A percentile compares a stretch with the other conserved stretches of the same genome.
These are phyloP conservation scores for Zygoascus flipseniorum DNA, from an alignment of 805 yeast species.

Conservation along the genomic window DNA sequence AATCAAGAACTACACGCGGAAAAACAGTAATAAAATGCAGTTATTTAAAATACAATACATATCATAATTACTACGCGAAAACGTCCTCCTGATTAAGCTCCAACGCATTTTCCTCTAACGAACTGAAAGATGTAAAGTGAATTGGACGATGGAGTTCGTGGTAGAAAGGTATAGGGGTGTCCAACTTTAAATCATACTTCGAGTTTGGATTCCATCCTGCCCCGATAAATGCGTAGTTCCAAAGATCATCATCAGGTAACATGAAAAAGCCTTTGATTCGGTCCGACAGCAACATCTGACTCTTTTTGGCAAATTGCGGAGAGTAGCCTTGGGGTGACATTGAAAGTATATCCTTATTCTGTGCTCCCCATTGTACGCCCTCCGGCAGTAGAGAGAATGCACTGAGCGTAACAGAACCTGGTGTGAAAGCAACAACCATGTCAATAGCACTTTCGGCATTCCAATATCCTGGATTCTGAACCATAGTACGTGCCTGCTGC, in stretches of 20 bases:
- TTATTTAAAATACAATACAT: neutral
- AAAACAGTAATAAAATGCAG: neutral
- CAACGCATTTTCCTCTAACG: conserved; percentile 44
- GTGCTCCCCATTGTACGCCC: conserved; percentile 73
- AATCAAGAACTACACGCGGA: too few relatives aligned
- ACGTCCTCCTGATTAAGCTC: conserved; percentile 60
- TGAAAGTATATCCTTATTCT: conserved; percentile 48
- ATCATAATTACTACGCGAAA: conserved; percentile 34
- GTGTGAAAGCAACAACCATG: conserved; percentile 60
- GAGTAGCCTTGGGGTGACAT: conserved; percentile 60
- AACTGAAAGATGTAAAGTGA: conserved; percentile 72
- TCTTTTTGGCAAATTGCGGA: conserved; percentile 46
- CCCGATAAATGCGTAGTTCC: conserved; percentile 91
- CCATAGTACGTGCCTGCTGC: conserved; percentile 39
- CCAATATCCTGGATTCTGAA: conserved; percentile 32
- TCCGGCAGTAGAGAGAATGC: conserved; percentile 52
- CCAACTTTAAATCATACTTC: conserved; percentile 57
- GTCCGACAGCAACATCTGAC: conserved; percentile 69
- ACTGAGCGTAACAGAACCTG: conserved; percentile 76
- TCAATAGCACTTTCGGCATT: conserved; percentile 38
- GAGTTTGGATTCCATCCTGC: conserved; percentile 66
- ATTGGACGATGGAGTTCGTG: conserved; percentile 81
- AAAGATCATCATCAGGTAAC: conserved; percentile 74
- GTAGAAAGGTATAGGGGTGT: conserved; percentile 74
- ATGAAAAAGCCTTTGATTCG: conserved; percentile 71